Percentiles rank a stretch among this genome's conserved stretches.
phyloP scores from a whole-genome alignment of 371 early-diverging fungal species.

The Apophysomyces variabilis region DNA sequence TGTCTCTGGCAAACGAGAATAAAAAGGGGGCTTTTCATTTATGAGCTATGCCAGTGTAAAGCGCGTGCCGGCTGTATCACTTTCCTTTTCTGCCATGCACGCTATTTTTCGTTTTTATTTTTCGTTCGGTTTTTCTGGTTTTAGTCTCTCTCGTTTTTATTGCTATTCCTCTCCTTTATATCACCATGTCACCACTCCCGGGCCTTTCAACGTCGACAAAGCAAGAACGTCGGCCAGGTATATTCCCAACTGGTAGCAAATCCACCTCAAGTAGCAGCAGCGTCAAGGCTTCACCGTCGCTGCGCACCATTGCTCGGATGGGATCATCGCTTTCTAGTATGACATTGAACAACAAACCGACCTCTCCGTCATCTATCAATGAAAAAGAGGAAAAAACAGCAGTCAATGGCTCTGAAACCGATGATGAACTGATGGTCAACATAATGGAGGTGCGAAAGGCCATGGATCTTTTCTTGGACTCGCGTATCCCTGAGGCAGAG shows the following conservation, averaged over 20 bases:
- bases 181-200: slow-evolving; percentile 4
- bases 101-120: background rate
- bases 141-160: background rate
- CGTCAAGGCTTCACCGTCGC: background rate
- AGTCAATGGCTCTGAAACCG: slow-evolving; percentile 9
- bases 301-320: slow-evolving; percentile 8
- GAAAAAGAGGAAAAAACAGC: background rate
- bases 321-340: slow-evolving; percentile 2
- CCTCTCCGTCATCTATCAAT: background rate
- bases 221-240: slow-evolving; percentile 1
- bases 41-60: background rate
- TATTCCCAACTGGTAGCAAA: slow-evolving; percentile 10
- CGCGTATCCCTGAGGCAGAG: slow-evolving; percentile 62
- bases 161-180: background rate
- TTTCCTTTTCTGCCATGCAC: slow-evolving; percentile 6
- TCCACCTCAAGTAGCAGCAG: background rate
- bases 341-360: background rate
- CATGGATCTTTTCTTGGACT: slow-evolving; percentile 65
- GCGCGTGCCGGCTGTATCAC: background rate
- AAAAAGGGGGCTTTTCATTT: background rate
- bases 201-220: slow-evolving; percentile 3
- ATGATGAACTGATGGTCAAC: slow-evolving; percentile 32
- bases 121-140: too few species aligned
- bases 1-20: too few species aligned
- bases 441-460: slow-evolving; percentile 55